Evolutionary conservation across 1,284 basidiomycete species (phyloP).

Genomic region (Ganoderma leucocontextum): DNA sequence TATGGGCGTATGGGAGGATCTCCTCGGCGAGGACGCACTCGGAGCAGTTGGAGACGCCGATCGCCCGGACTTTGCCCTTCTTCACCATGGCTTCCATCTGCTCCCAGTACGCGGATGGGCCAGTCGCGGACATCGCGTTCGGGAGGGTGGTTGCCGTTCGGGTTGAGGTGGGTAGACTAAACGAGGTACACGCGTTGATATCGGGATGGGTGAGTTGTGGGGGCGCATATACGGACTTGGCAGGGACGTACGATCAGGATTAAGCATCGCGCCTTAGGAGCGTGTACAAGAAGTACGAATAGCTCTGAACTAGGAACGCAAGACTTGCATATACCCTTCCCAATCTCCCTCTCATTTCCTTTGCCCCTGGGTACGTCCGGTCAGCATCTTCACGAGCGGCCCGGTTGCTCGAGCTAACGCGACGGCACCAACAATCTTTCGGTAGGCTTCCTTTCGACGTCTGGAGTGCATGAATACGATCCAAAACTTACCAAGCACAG

Average conservation of each 20-base stretch:
- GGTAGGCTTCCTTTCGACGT: not conserved
- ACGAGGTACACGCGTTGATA: slow-evolving; percentile 83
- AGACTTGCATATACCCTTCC: slow-evolving; percentile 80
- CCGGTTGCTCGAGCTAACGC: too few species aligned
- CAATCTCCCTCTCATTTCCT: slow-evolving; percentile 86
- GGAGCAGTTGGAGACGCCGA: slow-evolving; percentile 69
- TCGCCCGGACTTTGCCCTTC: slow-evolving; percentile 66
- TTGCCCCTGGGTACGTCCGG: slow-evolving; percentile 54
- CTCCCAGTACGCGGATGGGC: slow-evolving; percentile 82
- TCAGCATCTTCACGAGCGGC: not conserved
- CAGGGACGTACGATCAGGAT: slow-evolving; percentile 60
- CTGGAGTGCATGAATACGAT: too few species aligned
- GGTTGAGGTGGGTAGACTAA: slow-evolving; percentile 83
- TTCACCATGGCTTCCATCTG: slow-evolving; percentile 81
- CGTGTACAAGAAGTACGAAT: slow-evolving; percentile 63
- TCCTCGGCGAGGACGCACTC: slow-evolving; percentile 52
- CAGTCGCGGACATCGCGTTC: slow-evolving; percentile 73
- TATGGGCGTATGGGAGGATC: slow-evolving; percentile 53
- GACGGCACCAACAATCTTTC: not conserved
- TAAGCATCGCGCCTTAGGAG: too few species aligned
- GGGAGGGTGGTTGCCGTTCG: slow-evolving; percentile 78
- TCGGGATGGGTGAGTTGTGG: slow-evolving; percentile 34
- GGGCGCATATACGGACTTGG: too few species aligned
- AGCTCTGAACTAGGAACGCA: slow-evolving; percentile 84
- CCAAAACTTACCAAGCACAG: slow-evolving; percentile 67